These are phyloP conservation scores for Taphrina communis DNA, from an alignment of 1,139 yeast species.

Conservation along the genomic window DNA sequence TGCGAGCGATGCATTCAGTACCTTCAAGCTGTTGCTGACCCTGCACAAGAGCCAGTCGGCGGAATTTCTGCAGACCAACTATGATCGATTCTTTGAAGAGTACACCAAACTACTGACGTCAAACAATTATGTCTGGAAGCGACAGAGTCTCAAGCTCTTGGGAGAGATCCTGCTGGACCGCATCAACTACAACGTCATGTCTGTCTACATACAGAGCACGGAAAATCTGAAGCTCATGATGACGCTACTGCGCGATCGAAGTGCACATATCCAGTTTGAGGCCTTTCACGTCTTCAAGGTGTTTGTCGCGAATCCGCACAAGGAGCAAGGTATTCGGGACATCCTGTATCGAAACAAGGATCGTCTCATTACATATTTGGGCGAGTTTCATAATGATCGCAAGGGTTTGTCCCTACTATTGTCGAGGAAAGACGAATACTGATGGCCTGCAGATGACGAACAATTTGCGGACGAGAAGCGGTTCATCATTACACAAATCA, in stretches of 20 bases:
- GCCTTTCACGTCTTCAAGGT: constrained; percentile 88
- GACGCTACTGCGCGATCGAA: constrained; percentile 84
- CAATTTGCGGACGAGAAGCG: constrained; percentile 78
- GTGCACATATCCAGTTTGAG: constrained; percentile 85
- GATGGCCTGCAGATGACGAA: constrained; percentile 67
- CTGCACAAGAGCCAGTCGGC: constrained; percentile 70
- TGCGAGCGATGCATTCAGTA: constrained; percentile 86
- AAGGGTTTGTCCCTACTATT: constrained; percentile 47
- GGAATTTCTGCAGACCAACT: constrained; percentile 62
- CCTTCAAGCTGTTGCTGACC: constrained; percentile 61
- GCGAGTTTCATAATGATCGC: constrained; percentile 65
- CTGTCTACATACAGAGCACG: constrained; percentile 76
- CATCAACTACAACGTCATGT: constrained; percentile 73
- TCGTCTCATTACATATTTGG: constrained; percentile 72
- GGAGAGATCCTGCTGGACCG: constrained; percentile 77
- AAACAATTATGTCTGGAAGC: constrained; percentile 84
- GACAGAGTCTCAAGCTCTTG: constrained; percentile 83
- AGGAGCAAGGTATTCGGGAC: constrained; percentile 77
- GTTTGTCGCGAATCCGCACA: constrained; percentile 92
- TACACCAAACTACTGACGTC: constrained; percentile 59
- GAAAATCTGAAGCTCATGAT: constrained; percentile 83
- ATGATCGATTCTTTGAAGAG: constrained; percentile 39
- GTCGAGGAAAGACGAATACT: constrained; percentile 12
- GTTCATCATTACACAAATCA: constrained; percentile 76
- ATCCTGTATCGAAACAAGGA: constrained; percentile 81